phyloP scores from a whole-genome alignment of 768 basidiomycete genomes.

The Collybia mongolica region DNA sequence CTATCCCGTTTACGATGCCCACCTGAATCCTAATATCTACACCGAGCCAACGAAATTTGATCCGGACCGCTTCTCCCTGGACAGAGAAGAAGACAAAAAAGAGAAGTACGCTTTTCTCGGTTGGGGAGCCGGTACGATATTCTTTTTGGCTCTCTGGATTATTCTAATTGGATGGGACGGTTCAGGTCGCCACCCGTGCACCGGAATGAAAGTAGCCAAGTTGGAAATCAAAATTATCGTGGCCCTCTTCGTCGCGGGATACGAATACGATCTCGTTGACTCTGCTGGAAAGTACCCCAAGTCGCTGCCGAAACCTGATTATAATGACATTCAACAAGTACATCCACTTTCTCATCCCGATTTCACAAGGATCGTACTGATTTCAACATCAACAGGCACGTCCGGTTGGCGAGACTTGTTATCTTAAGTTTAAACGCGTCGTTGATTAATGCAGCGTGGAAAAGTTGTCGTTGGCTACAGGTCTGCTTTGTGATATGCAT shows the following conservation, averaged over 20 bases:
- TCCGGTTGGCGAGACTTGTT: constrained; percentile 25
- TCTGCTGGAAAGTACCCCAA: constrained; percentile 21
- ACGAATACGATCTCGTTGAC: constrained; percentile 34
- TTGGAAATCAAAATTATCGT: constrained; percentile 36
- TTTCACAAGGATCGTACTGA: no score
- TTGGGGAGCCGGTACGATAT: constrained; percentile 37
- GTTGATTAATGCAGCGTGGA: constrained; percentile 8
- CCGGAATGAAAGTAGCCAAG: constrained; percentile 37
- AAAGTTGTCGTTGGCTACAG: no score
- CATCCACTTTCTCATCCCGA: not conserved
- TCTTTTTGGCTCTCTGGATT: not conserved
- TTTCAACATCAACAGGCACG: constrained; percentile 23
- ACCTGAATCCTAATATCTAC: constrained; percentile 34
- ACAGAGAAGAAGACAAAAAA: constrained; percentile 34
- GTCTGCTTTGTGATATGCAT: no score
- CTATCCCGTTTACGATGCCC: constrained; percentile 29
- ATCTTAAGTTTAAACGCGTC: constrained; percentile 23
- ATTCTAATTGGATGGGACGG: not conserved
- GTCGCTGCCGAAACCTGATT: constrained; percentile 24
- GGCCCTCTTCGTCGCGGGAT: constrained; percentile 30
- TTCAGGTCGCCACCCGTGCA: constrained; percentile 36
- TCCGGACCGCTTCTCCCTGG: constrained; percentile 29
- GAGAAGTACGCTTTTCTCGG: constrained; percentile 30
- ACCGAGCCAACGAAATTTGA: constrained; percentile 32
- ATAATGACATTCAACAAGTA: constrained; percentile 32